Evolutionary conservation across 805 yeast genomes (phyloP), one percentile per base, ranked within the genome.

Genomic region (Candida taoyuanica): DNA sequence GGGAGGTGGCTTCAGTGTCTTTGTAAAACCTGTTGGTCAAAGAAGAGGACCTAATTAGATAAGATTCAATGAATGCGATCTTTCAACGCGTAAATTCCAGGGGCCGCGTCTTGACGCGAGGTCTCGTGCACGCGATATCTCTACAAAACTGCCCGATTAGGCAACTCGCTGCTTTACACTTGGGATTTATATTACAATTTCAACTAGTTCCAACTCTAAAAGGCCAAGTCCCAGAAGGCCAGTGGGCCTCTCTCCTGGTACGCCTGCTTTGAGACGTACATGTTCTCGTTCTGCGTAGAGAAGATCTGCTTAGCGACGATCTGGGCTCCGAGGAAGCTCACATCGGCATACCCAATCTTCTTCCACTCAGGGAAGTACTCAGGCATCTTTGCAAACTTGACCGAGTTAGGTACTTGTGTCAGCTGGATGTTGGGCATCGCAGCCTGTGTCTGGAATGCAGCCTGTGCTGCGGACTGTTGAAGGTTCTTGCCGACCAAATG

Each of bases 311-410:
- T 87, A 15, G 95, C 77, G 31, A 86, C 81, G 34, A 89, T 84
- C 60, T 87, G 85, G 3, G 85, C 95, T 2, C 98, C 98, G 44
- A 89, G 64, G 55, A 89, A 86, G 42, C 77, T 71, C 23, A 81
- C 76, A 49, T 85, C 88, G 41, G 81, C 79, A 73, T 82, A 81
- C 1, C 91, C 88, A 24, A 59, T 60, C 58, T 76, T 77, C 63
- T 89, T 89, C 97, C 97, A 91, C 49, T 86, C 95, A 1, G 95
- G 85, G 63, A 91, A 91, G 60, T 91, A 89, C 39, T 91, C 98
- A 0, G 96, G 94, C 59, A 77, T 73, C 52, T 81, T 81, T 18
- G 80, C 77, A 34, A 78, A 56, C 48, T 74, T 77, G 39, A 89
- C 73, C 12, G 78, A 68, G n/a, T 79, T 77, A 17, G 97, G 98